Percentiles rank a stretch among this genome's conserved stretches.
phyloP scores from a whole-genome alignment of 495 filamentous ascomycete species.

The Mytilinidion resinicola region DNA sequence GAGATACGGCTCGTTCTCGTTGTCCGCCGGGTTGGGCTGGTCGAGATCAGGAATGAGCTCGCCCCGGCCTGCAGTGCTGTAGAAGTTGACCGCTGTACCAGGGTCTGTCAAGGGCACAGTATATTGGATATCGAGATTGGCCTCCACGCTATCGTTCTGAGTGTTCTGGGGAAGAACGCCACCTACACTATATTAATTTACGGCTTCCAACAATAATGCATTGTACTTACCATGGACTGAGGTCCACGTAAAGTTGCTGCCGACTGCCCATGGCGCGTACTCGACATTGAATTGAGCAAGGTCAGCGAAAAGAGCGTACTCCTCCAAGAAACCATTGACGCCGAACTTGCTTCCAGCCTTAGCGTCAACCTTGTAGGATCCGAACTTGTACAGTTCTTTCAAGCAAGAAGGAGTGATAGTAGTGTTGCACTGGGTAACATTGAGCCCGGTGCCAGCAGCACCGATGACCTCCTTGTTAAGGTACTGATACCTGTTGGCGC shows the following conservation, averaged over 20 bases:
- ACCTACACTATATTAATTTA: slow-evolving; percentile 43
- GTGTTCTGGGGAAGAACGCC: slow-evolving; percentile 28
- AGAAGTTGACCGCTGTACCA: slow-evolving; percentile 55
- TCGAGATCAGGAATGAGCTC: slow-evolving; percentile 58
- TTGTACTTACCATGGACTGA: slow-evolving; percentile 49
- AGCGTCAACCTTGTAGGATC: slow-evolving; percentile 43
- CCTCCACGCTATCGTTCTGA: slow-evolving; percentile 50
- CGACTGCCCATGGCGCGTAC: slow-evolving; percentile 41
- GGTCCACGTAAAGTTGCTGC: slow-evolving; percentile 57
- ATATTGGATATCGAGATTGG: slow-evolving; percentile 72
- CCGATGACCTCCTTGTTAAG: slow-evolving; percentile 16
- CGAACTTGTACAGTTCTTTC: slow-evolving; percentile 53
- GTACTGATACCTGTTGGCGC: slow-evolving; percentile 21
- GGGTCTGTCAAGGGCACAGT: slow-evolving; percentile 53
- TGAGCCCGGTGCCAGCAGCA: slow-evolving; percentile 8
- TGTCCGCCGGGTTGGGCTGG: slow-evolving; percentile 45
- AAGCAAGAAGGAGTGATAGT: slow-evolving; percentile 55
- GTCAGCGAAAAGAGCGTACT: slow-evolving; percentile 37
- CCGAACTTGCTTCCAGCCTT: slow-evolving; percentile 50
- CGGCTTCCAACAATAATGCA: background rate
- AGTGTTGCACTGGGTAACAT: slow-evolving; percentile 43
- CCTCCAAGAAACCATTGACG: slow-evolving; percentile 54
- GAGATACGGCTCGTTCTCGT: slow-evolving; percentile 72
- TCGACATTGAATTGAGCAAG: slow-evolving; percentile 28
- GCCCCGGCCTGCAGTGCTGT: slow-evolving; percentile 60